Conservation (phyloP, 305 asterid genomes). For the Fraxinus platypoda region DNA sequence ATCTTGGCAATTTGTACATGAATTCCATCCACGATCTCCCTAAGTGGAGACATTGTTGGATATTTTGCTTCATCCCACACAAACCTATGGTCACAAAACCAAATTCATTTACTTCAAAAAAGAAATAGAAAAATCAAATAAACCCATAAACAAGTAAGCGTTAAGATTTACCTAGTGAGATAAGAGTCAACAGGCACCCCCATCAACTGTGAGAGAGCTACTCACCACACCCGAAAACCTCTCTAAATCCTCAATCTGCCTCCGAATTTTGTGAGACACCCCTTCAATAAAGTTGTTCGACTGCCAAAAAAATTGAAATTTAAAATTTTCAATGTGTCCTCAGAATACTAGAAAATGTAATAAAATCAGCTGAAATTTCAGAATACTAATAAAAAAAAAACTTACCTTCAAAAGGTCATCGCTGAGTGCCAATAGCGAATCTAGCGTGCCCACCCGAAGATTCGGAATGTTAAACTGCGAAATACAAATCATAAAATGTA, state of each 20-base stretch:
- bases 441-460: conserved; percentile 93
- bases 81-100: conserved; percentile 48
- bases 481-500: background rate
- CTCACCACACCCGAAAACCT: conserved; percentile 74
- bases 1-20: conserved; percentile 78
- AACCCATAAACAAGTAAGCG: background rate
- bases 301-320: conserved; percentile 36
- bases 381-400: background rate
- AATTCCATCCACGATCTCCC: conserved; percentile 86
- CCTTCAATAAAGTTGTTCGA: conserved; percentile 90
- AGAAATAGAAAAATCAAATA: background rate
- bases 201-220: conserved; percentile 94
- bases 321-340: background rate
- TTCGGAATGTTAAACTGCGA: conserved; percentile 86
- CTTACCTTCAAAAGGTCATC: conserved; percentile 80
- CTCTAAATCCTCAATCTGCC: conserved; percentile 95
- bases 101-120: conserved; percentile 14
- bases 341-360: conserved; percentile 8
- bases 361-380: conserved; percentile 5
- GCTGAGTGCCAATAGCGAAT: conserved; percentile 76
- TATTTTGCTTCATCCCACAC: conserved; percentile 96
- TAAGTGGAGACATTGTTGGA: conserved; percentile 95
- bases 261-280: conserved; percentile 82
- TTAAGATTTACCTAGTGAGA: conserved; percentile 63
- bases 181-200: conserved; percentile 94